Percentiles rank a stretch among this genome's conserved stretches.
Conservation (phyloP, 1,139 yeast genomes). For the Protomyces inouyei region DNA sequence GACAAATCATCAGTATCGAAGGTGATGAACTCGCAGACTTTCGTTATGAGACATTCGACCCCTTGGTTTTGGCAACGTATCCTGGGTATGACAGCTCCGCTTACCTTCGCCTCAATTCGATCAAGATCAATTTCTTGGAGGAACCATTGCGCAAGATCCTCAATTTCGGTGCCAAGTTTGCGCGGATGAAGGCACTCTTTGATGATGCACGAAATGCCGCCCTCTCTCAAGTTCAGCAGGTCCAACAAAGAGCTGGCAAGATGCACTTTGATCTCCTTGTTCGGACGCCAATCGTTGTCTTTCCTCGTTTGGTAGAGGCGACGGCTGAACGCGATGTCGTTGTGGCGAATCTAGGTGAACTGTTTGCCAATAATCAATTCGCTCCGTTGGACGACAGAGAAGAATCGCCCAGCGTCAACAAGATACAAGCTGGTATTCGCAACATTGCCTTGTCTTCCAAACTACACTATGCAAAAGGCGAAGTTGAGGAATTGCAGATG, state of each 20-base stretch:
- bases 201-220: conserved; percentile 89
- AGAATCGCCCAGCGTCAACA: conserved; percentile 44
- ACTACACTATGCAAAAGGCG: conserved; percentile 49
- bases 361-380: conserved; percentile 65
- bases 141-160: conserved; percentile 67
- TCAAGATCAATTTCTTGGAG: conserved; percentile 71
- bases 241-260: conserved; percentile 53
- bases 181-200: conserved; percentile 77
- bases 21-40: conserved; percentile 81
- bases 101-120: conserved; percentile 67
- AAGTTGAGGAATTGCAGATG: conserved; percentile 56
- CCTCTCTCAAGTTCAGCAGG: conserved; percentile 58
- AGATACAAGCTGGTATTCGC: conserved; percentile 62
- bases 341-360: conserved; percentile 75
- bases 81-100: conserved; percentile 55
- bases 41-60: conserved; percentile 73
- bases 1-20: conserved; percentile 71
- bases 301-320: conserved; percentile 53
- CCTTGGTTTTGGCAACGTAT: conserved; percentile 35
- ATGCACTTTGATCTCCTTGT: conserved; percentile 69
- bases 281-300: conserved; percentile 75
- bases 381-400: conserved; percentile 35
- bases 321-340: conserved; percentile 53
- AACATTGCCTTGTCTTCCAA: conserved; percentile 62
- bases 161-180: conserved; percentile 66